phyloP scores from a whole-genome alignment of 2,329 filamentous ascomycete genomes.

The Daldinia eschscholtzii region DNA sequence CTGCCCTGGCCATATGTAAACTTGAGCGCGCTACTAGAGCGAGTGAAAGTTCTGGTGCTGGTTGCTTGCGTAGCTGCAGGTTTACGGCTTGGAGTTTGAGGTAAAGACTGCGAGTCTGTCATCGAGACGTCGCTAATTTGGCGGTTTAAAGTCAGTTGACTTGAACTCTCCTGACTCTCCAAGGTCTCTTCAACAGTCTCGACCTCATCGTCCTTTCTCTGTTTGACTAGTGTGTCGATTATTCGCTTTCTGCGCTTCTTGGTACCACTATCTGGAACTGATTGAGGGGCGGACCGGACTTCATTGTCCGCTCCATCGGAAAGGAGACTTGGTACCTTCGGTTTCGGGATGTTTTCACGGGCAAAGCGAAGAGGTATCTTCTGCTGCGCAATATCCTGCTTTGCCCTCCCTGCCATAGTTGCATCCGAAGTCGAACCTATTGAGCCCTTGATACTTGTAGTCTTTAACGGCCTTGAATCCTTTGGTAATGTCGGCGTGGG shows the following conservation, averaged over 20 bases:
- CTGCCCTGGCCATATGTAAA: constrained; percentile 52
- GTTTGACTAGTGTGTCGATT: constrained; percentile 51
- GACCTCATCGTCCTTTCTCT: constrained; percentile 43
- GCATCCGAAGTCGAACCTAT: constrained; percentile 8
- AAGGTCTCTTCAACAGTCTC: constrained; percentile 36
- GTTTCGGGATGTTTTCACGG: constrained; percentile 34
- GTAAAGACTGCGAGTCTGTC: constrained; percentile 42
- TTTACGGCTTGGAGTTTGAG: constrained; percentile 46
- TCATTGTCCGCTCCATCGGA: constrained; percentile 30
- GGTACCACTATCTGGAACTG: constrained; percentile 20
- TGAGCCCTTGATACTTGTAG: constrained; percentile 6
- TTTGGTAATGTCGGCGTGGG: constrained; percentile 47
- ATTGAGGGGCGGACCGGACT: constrained; percentile 20
- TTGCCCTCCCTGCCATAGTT: constrained; percentile 18
- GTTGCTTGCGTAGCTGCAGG: constrained; percentile 38
- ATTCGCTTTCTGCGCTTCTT: constrained; percentile 50
- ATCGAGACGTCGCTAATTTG: constrained; percentile 43
- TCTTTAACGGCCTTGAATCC: constrained; percentile 21
- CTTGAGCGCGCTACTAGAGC: constrained; percentile 51
- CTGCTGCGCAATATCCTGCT: constrained; percentile 36
- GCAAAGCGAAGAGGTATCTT: constrained; percentile 51
- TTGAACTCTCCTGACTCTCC: constrained; percentile 39
- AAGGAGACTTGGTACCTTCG: constrained; percentile 25
- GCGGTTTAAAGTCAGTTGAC: constrained; percentile 38
- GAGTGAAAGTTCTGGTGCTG: constrained; percentile 47